A percentile compares a stretch with the other conserved stretches of the same genome.
These are phyloP conservation scores for Fusarium concolor DNA, from an alignment of 2,329 filamentous ascomycete species.

Conservation along the genomic window DNA sequence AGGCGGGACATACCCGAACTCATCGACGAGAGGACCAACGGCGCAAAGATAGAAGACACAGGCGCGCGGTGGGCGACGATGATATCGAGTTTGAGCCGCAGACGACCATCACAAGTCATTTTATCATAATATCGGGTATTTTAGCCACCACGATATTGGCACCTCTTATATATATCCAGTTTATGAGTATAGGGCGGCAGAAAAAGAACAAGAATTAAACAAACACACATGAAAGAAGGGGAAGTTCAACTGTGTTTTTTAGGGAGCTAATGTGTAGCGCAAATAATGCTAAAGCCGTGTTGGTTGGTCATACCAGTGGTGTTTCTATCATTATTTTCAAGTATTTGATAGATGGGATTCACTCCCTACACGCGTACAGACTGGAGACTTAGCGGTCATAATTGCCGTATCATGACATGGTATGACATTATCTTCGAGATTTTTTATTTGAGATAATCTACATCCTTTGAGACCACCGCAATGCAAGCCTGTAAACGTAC, in stretches of 20 bases:
- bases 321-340: neutral
- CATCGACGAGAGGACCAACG: constrained; percentile 72
- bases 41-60: constrained; percentile 51
- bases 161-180: constrained; percentile 56
- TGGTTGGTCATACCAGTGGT: neutral
- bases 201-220: constrained; percentile 42
- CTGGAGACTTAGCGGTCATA: neutral
- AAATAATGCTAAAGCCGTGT: neutral
- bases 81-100: constrained; percentile 56
- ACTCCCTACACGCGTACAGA: neutral
- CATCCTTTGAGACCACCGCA: constrained; percentile 48
- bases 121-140: constrained; percentile 63
- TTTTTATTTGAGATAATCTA: constrained; percentile 49
- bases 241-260: neutral
- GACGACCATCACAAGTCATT: constrained; percentile 57
- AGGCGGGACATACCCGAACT: constrained; percentile 76
- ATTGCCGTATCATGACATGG: neutral
- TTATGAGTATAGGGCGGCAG: constrained; percentile 51
- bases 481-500: constrained; percentile 50
- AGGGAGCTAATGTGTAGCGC: neutral
- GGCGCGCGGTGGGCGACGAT: constrained; percentile 55
- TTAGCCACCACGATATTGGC: constrained; percentile 59
- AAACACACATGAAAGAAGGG: neutral
- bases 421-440: constrained; percentile 43
- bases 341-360: neutral